Percentiles rank a stretch among this genome's conserved stretches.
Evolutionary conservation across 345 rosid species (phyloP).

Genomic region (Hibiscus mutabilis): DNA sequence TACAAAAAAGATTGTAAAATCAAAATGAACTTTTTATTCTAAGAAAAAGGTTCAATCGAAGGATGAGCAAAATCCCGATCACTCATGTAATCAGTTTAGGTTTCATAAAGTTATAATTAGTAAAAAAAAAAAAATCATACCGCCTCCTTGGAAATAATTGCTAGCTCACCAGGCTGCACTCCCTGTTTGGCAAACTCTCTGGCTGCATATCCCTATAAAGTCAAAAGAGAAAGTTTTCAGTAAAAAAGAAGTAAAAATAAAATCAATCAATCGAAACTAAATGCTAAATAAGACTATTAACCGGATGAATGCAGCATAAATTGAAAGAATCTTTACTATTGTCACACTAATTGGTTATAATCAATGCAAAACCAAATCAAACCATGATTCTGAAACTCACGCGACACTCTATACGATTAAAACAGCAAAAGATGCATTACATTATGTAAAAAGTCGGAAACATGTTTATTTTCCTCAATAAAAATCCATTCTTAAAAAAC

Average conservation of each 20-base stretch:
- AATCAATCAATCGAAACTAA: background rate
- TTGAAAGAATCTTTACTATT: no score
- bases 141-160: conserved; percentile 90
- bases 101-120: background rate
- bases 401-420: background rate
- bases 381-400: background rate
- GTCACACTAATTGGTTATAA: background rate
- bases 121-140: conserved; percentile 39
- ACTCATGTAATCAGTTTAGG: background rate
- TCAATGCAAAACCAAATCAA: background rate
- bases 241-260: background rate
- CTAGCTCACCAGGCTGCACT: conserved; percentile 77
- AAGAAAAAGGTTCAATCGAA: background rate
- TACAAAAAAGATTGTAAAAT: no score
- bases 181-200: conserved; percentile 86
- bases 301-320: no score
- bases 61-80: background rate
- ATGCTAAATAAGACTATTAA: no score
- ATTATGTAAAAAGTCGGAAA: background rate
- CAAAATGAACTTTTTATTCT: no score
- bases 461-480: background rate
- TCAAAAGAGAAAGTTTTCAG: background rate
- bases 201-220: conserved; percentile 85
- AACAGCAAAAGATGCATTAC: background rate
- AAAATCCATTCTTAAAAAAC: background rate